phyloP scores from a whole-genome alignment of 768 basidiomycete species.

The Mrakia hoshinonis region DNA sequence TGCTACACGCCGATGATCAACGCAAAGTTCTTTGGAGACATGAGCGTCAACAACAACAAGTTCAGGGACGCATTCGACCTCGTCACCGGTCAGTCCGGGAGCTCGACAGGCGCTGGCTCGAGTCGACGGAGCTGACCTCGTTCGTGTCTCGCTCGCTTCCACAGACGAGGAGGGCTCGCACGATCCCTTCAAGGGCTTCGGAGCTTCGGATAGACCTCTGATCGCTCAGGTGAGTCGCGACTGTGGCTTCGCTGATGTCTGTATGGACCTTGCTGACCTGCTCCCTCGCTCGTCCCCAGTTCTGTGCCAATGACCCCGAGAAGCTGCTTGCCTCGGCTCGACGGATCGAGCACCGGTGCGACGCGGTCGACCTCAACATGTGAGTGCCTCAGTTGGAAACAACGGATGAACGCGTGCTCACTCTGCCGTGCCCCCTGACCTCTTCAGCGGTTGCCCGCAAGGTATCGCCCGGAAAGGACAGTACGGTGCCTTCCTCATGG shows the following conservation, averaged over 20 bases:
- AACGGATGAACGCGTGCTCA: background rate
- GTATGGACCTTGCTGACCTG: background rate
- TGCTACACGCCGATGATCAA: slow-evolving; percentile 99
- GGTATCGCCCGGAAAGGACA: slow-evolving; percentile 80
- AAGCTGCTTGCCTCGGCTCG: slow-evolving; percentile 68
- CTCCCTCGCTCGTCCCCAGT: slow-evolving; percentile 42
- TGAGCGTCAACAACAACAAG: slow-evolving; percentile 46
- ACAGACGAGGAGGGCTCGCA: slow-evolving; percentile 72
- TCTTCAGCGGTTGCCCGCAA: slow-evolving; percentile 58
- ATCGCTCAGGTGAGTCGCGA: slow-evolving; percentile 59
- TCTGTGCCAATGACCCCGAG: slow-evolving; percentile 83
- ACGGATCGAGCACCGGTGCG: slow-evolving; percentile 66
- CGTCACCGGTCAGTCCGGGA: background rate
- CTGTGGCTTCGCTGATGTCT: background rate
- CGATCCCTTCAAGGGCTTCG: slow-evolving; percentile 35
- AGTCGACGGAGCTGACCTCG: slow-evolving; percentile 7
- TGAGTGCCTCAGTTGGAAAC: background rate
- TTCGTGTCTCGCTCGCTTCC: slow-evolving; percentile 40
- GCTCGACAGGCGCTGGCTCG: background rate
- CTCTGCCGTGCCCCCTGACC: background rate
- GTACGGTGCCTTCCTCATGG: slow-evolving; percentile 86
- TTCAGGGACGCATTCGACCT: slow-evolving; percentile 21
- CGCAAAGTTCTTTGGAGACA: slow-evolving; percentile 51
- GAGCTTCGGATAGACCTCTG: slow-evolving; percentile 63
- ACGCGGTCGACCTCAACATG: slow-evolving; percentile 89